Base-by-base conservation (phyloP, 2,329 filamentous ascomycete genomes). In the Alternaria brassicicola region DNA sequence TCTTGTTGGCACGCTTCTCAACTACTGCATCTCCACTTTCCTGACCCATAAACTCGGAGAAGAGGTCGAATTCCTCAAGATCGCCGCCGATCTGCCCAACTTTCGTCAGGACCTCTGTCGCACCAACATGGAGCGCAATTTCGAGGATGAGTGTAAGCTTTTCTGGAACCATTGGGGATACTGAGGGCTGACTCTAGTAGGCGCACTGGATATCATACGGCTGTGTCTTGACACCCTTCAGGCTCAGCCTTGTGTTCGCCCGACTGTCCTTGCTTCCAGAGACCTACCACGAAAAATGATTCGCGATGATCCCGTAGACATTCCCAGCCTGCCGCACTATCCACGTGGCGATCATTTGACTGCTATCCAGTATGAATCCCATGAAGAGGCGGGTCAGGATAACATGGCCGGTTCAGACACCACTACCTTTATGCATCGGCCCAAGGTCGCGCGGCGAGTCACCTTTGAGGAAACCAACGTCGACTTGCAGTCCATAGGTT, bases 21-120 rank as follows among this genome's bases (percentile, higher is more conserved):
- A 80, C 61, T 82, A 81, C 65, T 81, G 79, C 57, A 70, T 82
- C 19, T 68, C 71, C 6, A 70, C 67, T 26, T 81, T 79, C 61
- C 35, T 65, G 3, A 70, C 72, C 25, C 79, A 82, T 57, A 62
- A 63, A 15, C 70, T 82, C 3, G 74, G 66, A 2, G 51, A 74
- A 21, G 68, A 76, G 39, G 52, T 58, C 10, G 73, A 74, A 3
- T 82, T 82, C 65, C 67, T 71, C 21, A 59, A 71, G 13, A 57
- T 79, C 10, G 72, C 74, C 1, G 76, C 66, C 38, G 74, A 79
- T 6, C 66, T 78, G 10, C 66, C 72, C 6, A 67, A 70, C 6
- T 81, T 82, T 61, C 73, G 78, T 38, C 73, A 75, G 46, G 78
- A 78, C 33, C 71, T 82, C 17, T 78, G 75, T 57, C 70, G 69